Conservation (phyloP, 1,139 yeast species). For the Geotrichum klebahnii region DNA sequence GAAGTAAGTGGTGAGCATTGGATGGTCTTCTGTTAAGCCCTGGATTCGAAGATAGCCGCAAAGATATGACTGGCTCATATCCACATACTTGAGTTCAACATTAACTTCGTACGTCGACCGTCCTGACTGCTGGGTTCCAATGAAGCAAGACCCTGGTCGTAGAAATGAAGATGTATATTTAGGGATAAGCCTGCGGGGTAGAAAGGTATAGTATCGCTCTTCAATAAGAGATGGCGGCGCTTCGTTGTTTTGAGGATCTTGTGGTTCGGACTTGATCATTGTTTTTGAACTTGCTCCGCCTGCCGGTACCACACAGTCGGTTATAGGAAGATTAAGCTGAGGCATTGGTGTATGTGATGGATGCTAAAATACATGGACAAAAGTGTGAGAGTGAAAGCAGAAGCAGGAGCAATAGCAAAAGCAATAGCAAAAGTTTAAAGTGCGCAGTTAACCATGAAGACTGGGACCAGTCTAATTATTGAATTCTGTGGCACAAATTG, state of each 20-base stretch:
- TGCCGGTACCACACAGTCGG: background rate
- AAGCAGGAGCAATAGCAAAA: no score
- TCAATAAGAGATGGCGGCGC: conserved; percentile 23
- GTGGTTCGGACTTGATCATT: background rate
- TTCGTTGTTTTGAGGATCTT: background rate
- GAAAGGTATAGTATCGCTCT: conserved; percentile 19
- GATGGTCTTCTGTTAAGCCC: conserved; percentile 72
- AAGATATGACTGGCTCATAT: conserved; percentile 55
- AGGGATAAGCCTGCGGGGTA: conserved; percentile 22
- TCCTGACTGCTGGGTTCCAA: conserved; percentile 75
- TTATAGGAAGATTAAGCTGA: background rate
- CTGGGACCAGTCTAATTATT: no score
- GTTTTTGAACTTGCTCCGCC: background rate
- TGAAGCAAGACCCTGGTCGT: conserved; percentile 59
- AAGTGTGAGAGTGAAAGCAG: background rate
- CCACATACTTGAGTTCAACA: conserved; percentile 69
- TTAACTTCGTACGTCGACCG: conserved; percentile 60
- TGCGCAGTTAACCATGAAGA: no score
- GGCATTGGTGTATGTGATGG: background rate
- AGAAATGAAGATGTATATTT: conserved; percentile 35
- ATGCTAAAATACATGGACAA: no score
- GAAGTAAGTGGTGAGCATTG: conserved; percentile 79
- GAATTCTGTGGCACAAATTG: no score
- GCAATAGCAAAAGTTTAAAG: no score
- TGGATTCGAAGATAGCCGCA: conserved; percentile 78